Evolutionary conservation across 805 yeast species (phyloP).

Genomic region (Ogataea thermomethanolica): DNA sequence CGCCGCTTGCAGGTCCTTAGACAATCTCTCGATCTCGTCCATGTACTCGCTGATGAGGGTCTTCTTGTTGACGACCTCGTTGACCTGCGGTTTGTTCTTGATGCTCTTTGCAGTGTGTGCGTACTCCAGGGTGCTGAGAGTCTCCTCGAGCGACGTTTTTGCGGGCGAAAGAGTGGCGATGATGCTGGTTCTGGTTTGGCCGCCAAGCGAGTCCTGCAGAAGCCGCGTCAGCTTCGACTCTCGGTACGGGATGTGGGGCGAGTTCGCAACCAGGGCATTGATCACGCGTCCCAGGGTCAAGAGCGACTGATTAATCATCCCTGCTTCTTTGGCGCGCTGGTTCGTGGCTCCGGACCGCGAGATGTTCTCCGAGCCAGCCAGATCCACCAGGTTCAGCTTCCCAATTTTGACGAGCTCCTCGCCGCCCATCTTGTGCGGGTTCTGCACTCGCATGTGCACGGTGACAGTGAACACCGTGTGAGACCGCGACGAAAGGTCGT

Average conservation of each 20-base stretch:
- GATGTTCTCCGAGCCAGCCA: slow-evolving; percentile 90
- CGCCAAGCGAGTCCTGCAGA: slow-evolving; percentile 83
- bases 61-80: slow-evolving; percentile 58
- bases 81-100: slow-evolving; percentile 66
- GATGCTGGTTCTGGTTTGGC: slow-evolving; percentile 79
- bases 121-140: slow-evolving; percentile 80
- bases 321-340: slow-evolving; percentile 85
- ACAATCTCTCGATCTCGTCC: slow-evolving; percentile 51
- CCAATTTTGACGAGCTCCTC: slow-evolving; percentile 53
- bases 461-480: slow-evolving; percentile 78
- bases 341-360: slow-evolving; percentile 79
- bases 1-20: slow-evolving; percentile 60
- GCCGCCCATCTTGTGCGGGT: slow-evolving; percentile 35
- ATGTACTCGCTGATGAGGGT: slow-evolving; percentile 50
- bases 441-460: slow-evolving; percentile 48
- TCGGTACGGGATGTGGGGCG: slow-evolving; percentile 75
- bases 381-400: slow-evolving; percentile 77
- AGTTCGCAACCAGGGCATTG: slow-evolving; percentile 57
- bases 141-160: slow-evolving; percentile 70
- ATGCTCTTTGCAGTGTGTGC: slow-evolving; percentile 85
- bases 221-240: slow-evolving; percentile 79
- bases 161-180: slow-evolving; percentile 90
- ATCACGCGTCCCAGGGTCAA: slow-evolving; percentile 84
- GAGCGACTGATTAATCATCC: slow-evolving; percentile 79
- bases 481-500: slow-evolving; percentile 73